phyloP scores from a whole-genome alignment of 2,329 filamentous ascomycete species.

The Dactylellina drechsleri region DNA sequence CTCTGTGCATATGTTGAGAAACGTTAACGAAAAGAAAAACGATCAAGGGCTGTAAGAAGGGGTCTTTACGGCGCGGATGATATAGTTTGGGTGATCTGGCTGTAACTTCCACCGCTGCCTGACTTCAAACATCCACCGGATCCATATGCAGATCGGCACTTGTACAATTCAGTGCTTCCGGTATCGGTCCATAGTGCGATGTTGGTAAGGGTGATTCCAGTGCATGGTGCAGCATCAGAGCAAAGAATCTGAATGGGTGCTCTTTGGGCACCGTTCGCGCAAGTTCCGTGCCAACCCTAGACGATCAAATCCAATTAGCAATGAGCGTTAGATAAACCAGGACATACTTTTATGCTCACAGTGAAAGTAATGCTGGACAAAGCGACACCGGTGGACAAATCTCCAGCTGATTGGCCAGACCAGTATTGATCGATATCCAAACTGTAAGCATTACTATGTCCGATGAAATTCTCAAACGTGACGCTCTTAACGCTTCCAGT shows the following conservation, averaged over 20 bases:
- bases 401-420: not conserved
- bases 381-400: not conserved
- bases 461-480: slow-evolving; percentile 53
- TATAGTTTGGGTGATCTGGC: slow-evolving; percentile 2
- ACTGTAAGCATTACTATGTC: slow-evolving; percentile 51
- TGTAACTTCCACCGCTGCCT: not conserved
- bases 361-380: slow-evolving; percentile 31
- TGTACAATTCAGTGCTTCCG: slow-evolving; percentile 2
- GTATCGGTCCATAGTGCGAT: slow-evolving; percentile 53
- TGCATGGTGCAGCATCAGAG: slow-evolving; percentile 48
- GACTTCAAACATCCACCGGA: slow-evolving; percentile 9
- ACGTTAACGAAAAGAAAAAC: not conserved
- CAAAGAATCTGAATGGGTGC: slow-evolving; percentile 53
- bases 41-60: not conserved
- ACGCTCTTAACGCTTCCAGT: slow-evolving; percentile 42
- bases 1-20: not conserved
- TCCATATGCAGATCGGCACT: slow-evolving; percentile 7
- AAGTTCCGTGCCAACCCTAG: slow-evolving; percentile 56
- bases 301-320: too few species aligned
- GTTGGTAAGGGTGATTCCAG: slow-evolving; percentile 44
- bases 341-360: too few species aligned
- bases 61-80: slow-evolving; percentile 4
- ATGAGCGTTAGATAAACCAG: too few species aligned
- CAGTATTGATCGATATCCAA: slow-evolving; percentile 54
- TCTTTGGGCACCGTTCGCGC: slow-evolving; percentile 48